Conservation (phyloP, 371 early-diverging fungal species). For the Circinella umbellata region DNA sequence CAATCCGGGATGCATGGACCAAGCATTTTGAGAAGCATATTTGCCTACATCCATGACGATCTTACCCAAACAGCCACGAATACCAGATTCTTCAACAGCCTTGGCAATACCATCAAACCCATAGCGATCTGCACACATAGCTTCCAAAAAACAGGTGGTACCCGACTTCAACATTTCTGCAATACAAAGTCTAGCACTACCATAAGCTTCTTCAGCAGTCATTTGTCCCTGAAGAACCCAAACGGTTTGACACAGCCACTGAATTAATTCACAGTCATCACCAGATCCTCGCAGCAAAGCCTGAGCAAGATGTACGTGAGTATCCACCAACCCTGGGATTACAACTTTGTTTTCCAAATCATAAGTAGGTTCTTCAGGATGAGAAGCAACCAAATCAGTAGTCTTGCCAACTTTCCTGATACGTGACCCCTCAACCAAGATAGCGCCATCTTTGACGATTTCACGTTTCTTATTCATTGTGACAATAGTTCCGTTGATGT, state of each 20-base stretch:
- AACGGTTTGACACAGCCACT: constrained; percentile 30
- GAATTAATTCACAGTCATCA: constrained; percentile 28
- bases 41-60: constrained; percentile 36
- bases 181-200: constrained; percentile 31
- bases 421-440: constrained; percentile 23
- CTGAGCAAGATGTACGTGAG: constrained; percentile 32
- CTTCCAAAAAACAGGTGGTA: constrained; percentile 30
- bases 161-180: constrained; percentile 33
- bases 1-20: constrained; percentile 29
- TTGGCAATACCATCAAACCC: constrained; percentile 30
- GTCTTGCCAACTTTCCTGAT: constrained; percentile 28
- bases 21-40: constrained; percentile 26
- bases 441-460: constrained; percentile 29
- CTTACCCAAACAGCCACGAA: constrained; percentile 28
- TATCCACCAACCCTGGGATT: constrained; percentile 29
- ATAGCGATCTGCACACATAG: constrained; percentile 33
- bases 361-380: constrained; percentile 24
- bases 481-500: constrained; percentile 28
- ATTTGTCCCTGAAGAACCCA: constrained; percentile 32
- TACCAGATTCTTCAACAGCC: constrained; percentile 32
- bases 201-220: constrained; percentile 26
- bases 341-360: constrained; percentile 26
- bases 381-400: constrained; percentile 13
- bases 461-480: constrained; percentile 32
- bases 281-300: constrained; percentile 29